These are phyloP conservation scores for Senna tora DNA, from an alignment of 306 rosid genomes.

Conservation along the genomic window DNA sequence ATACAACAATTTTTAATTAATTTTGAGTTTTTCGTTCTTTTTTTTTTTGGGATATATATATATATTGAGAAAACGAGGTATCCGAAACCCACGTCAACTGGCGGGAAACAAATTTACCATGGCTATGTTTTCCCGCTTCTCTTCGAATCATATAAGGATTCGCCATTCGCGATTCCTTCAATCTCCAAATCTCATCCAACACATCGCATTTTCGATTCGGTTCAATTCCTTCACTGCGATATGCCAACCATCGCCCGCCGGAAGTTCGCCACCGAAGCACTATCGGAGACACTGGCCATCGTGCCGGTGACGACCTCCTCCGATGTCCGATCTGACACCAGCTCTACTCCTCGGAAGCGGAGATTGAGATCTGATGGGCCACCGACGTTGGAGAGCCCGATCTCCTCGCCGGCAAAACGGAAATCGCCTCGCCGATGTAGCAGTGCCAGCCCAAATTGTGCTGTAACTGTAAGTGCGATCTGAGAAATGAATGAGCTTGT, in stretches of 20 bases:
- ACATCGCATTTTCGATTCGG: not conserved
- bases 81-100: slow-evolving; percentile 12
- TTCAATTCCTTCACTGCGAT: slow-evolving; percentile 17
- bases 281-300: not conserved
- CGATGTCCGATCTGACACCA: not conserved
- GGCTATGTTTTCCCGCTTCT: slow-evolving; percentile 2
- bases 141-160: not conserved
- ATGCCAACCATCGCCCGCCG: slow-evolving; percentile 4
- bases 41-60: too few species aligned
- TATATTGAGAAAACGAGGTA: not conserved
- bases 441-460: slow-evolving; percentile 35
- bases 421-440: slow-evolving; percentile 56
- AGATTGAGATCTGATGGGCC: slow-evolving; percentile 15
- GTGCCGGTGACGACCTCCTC: not conserved
- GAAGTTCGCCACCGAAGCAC: not conserved
- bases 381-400: not conserved
- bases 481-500: not conserved
- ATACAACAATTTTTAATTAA: too few species aligned
- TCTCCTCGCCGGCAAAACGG: slow-evolving; percentile 41
- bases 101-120: not conserved
- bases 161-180: not conserved
- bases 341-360: not conserved
- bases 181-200: not conserved
- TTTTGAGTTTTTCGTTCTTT: too few species aligned
- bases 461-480: slow-evolving; percentile 34